phyloP scores from a whole-genome alignment of 2,329 filamentous ascomycete species.

The Sphaerulina vaccinii region DNA sequence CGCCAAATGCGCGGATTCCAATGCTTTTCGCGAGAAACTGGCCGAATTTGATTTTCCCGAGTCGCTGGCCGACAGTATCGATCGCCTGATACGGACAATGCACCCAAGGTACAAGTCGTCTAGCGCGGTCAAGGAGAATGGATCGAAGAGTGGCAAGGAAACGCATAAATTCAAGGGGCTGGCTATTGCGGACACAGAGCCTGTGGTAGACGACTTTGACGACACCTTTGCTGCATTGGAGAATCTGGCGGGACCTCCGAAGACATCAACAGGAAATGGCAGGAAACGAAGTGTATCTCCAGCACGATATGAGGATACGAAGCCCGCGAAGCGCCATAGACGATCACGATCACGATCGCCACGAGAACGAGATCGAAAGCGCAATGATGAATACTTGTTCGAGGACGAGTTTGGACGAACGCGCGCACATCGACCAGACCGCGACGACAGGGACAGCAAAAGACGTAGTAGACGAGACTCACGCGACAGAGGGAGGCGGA shows the following conservation, averaged over 20 bases:
- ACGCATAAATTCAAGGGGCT: constrained; percentile 87
- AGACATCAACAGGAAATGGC: constrained; percentile 45
- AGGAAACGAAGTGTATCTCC: constrained; percentile 62
- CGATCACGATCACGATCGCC: constrained; percentile 56
- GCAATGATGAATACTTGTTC: constrained; percentile 53
- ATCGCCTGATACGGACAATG: constrained; percentile 82
- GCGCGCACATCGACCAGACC: constrained; percentile 45
- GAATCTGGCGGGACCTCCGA: constrained; percentile 68
- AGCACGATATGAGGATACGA: constrained; percentile 46
- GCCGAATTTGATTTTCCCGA: constrained; percentile 77
- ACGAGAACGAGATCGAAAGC: constrained; percentile 42
- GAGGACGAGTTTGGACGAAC: constrained; percentile 60
- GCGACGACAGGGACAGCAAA: constrained; percentile 42
- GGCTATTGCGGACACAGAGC: constrained; percentile 70
- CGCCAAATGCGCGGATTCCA: constrained; percentile 66
- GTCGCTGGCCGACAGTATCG: constrained; percentile 86
- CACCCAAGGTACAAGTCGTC: constrained; percentile 75
- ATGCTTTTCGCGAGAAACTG: constrained; percentile 74
- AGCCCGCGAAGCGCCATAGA: constrained; percentile 34
- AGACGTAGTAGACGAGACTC: constrained; percentile 53
- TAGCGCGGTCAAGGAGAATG: constrained; percentile 32
- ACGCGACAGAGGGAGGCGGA: constrained; percentile 60
- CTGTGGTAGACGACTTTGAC: constrained; percentile 65
- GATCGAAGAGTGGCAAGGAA: constrained; percentile 55
- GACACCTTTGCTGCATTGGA: constrained; percentile 93